Base-by-base conservation (phyloP, 192 early-diverging fungal species). In the Phlyctochytrium bullatum region DNA sequence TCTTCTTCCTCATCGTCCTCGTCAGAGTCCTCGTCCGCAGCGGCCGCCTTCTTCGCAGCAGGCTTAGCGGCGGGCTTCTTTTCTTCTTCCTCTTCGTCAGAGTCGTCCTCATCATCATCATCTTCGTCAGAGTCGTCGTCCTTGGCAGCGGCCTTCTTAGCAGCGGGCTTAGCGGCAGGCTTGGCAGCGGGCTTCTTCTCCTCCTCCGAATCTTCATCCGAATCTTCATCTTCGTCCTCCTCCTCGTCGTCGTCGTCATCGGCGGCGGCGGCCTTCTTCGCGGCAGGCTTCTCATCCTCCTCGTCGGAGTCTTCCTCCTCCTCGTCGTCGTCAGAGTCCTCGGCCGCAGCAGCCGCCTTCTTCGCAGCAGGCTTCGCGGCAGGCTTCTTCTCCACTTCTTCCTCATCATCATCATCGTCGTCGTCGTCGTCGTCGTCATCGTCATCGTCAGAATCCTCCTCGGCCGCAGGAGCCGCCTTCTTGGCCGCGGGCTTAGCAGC, bases 221-320 rank as follows among this genome's bases (percentile, higher is more conserved):
- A 12, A 30, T 69, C 61, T 28, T 61, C 35, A 36, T 69, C 61
- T 31, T 69, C 61, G 67, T 57, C 50, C 27, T 27, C 16, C 16
- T 36, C 27, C 24, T 57, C 58, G 27, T 54, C 52, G 23, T 52
- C 50, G 2, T 64, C 20, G 40, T 6, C 6, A 16, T 20, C 12
- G 27, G 50, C 3, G 35, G 67, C 31, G 28, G 64, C 59, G 34
- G 68, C 57, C 57, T 73, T 73, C 61, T 73, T 76, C 36, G 74
- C 25, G 40, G 62, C 61, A 40, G 64, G 62, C 62, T 76, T 67
- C 61, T 76, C 66, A 25, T 64, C 65, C 53, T 78, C 76, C 56
- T 62, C 66, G 35, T 61, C 57, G 51, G 50, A 63, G 68, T 65
- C 31, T 30, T 52, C 54, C 23, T 61, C 64, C 17, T 71, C 52